Conservation (phyloP, 352 stramenopile genomes). For the Globisporangium abappressorium region DNA sequence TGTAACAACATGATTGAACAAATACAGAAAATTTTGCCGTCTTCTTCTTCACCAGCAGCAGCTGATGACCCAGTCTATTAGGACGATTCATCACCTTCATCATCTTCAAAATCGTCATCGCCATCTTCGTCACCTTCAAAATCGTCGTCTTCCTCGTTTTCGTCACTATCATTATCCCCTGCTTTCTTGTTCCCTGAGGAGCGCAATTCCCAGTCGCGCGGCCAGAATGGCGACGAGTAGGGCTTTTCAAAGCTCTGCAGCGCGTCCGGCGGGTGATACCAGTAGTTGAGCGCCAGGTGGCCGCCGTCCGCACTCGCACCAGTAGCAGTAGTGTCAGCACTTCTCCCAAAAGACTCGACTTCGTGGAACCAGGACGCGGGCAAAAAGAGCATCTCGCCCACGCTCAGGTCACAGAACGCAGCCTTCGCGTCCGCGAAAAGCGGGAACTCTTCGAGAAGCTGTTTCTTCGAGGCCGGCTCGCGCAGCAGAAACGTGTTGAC, state of each 20-base stretch:
- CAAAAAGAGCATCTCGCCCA: constrained; percentile 96
- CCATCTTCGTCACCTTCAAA: not conserved
- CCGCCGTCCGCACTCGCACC: constrained; percentile 27
- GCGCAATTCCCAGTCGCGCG: constrained; percentile 58
- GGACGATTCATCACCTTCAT: not conserved
- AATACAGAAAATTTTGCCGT: constrained; percentile 3
- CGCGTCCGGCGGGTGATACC: constrained; percentile 83
- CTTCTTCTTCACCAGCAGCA: not conserved
- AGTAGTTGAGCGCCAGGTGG: constrained; percentile 89
- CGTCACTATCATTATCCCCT: not conserved
- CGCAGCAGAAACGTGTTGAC: constrained; percentile 55
- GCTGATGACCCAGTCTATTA: not conserved
- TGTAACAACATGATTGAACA: not conserved
- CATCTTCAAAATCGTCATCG: constrained; percentile 10
- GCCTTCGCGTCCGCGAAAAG: constrained; percentile 52
- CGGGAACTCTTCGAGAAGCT: constrained; percentile 56
- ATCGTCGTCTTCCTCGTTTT: constrained; percentile 9
- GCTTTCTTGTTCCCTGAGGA: constrained; percentile 17
- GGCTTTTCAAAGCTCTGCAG: constrained; percentile 51
- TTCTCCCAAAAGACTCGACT: constrained; percentile 81
- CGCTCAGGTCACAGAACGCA: constrained; percentile 76
- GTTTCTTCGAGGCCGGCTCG: constrained; percentile 22
- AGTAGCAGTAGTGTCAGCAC: too few species aligned
- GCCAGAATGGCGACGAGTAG: constrained; percentile 82
- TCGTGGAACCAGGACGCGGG: constrained; percentile 98